These are phyloP conservation scores for Cicer arietinum DNA, from an alignment of 306 rosid genomes.

Conservation along the genomic window DNA sequence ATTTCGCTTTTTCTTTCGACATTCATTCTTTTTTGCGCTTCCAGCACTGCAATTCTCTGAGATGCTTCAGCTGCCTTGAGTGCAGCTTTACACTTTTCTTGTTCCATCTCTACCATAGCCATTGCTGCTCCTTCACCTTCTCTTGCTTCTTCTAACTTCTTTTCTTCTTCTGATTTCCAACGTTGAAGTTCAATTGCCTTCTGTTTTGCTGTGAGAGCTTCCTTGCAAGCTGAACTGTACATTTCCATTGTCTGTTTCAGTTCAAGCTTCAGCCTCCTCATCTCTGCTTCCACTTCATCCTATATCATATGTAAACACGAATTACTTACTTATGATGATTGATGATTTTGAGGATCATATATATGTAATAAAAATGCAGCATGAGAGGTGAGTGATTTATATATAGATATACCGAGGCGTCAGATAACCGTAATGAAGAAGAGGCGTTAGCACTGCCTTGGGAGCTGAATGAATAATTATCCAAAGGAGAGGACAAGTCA, in stretches of 20 bases:
- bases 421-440: constrained; percentile 36
- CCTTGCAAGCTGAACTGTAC: constrained; percentile 83
- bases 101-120: constrained; percentile 67
- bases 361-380: too few species aligned
- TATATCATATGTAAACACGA: not conserved
- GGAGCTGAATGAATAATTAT: constrained; percentile 47
- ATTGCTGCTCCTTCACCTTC: constrained; percentile 60
- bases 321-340: too few species aligned
- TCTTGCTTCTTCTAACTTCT: constrained; percentile 59
- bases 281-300: constrained; percentile 86
- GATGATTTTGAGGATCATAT: too few species aligned
- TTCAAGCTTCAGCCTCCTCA: constrained; percentile 82
- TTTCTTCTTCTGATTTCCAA: constrained; percentile 73
- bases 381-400: too few species aligned
- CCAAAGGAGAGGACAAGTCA: constrained; percentile 37
- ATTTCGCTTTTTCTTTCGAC: constrained; percentile 52
- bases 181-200: constrained; percentile 76
- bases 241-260: constrained; percentile 90
- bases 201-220: constrained; percentile 69
- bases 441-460: constrained; percentile 31
- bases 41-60: constrained; percentile 56
- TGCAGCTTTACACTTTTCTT: constrained; percentile 63
- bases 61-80: constrained; percentile 71
- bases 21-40: constrained; percentile 59
- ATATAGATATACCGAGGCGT: constrained; percentile 43